Conservation (phyloP, 2,329 filamentous ascomycete genomes). For the Mycosphaerella sp. region DNA sequence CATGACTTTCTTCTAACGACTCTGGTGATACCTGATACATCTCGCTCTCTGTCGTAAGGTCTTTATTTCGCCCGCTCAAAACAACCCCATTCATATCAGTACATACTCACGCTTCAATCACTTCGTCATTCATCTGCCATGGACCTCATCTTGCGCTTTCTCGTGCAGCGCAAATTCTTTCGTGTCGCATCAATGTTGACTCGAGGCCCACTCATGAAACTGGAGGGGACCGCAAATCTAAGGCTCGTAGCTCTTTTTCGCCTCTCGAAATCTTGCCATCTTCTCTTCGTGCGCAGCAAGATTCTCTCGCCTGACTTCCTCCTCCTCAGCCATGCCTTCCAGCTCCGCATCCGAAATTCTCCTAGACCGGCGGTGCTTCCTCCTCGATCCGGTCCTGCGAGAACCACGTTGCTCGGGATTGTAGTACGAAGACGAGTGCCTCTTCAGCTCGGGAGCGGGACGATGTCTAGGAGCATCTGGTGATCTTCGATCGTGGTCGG, state of each 20-base stretch:
- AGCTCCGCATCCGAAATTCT: constrained; percentile 5
- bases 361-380: constrained; percentile 3
- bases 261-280: constrained; percentile 2
- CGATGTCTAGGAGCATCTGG: constrained; percentile 1
- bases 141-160: too few species aligned
- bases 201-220: background rate
- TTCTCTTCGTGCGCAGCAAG: constrained; percentile 1
- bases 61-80: too few species aligned
- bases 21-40: too few species aligned
- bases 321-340: constrained; percentile 2
- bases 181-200: too few species aligned
- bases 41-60: too few species aligned
- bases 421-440: constrained; percentile 7
- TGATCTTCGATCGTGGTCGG: background rate
- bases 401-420: constrained; percentile 7
- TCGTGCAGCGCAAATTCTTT: too few species aligned
- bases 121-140: too few species aligned
- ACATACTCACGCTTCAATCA: too few species aligned
- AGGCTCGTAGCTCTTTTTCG: constrained; percentile 4
- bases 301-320: background rate
- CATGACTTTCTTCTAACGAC: too few species aligned
- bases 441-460: background rate
- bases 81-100: too few species aligned
- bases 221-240: too few species aligned
- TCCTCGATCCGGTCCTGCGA: constrained; percentile 2